A percentile compares a stretch with the other conserved stretches of the same genome.
These are phyloP conservation scores for Physcomitrellopsis africana DNA, from an alignment of 225 moss, liverwort and hornwort species.

Conservation along the genomic window DNA sequence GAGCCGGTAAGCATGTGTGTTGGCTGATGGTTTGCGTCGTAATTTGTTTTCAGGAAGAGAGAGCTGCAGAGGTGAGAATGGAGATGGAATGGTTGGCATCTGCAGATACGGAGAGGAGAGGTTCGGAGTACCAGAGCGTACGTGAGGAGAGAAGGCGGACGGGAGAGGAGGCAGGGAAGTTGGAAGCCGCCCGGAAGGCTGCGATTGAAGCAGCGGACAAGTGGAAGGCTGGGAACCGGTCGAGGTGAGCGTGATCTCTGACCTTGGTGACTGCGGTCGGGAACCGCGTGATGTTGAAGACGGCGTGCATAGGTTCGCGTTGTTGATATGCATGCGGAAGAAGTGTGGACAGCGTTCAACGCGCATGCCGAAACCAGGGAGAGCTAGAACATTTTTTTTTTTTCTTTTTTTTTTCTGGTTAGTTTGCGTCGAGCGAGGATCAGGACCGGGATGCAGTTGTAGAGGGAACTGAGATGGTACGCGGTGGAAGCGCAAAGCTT, in stretches of 20 bases:
- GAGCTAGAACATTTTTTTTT: no score
- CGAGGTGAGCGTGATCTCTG: slow-evolving; percentile 37
- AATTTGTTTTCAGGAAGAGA: neutral
- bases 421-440: no score
- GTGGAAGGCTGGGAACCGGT: slow-evolving; percentile 49
- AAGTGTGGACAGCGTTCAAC: no score
- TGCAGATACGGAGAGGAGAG: slow-evolving; percentile 58
- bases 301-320: no score
- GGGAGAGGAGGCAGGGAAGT: slow-evolving; percentile 44
- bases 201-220: slow-evolving; percentile 63
- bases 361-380: no score
- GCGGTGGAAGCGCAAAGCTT: no score
- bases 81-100: slow-evolving; percentile 53
- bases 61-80: slow-evolving; percentile 50
- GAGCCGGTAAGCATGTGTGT: neutral
- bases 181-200: slow-evolving; percentile 60
- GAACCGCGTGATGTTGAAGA: no score
- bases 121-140: slow-evolving; percentile 53
- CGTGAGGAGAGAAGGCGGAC: slow-evolving; percentile 58
- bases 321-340: neutral
- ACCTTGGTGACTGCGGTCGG: no score
- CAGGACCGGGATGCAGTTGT: no score
- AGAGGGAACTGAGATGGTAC: no score
- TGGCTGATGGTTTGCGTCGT: neutral
- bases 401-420: no score